These are phyloP conservation scores for Clarireedia homoeocarpa DNA, from an alignment of 2,329 filamentous ascomycete species.

Conservation along the genomic window DNA sequence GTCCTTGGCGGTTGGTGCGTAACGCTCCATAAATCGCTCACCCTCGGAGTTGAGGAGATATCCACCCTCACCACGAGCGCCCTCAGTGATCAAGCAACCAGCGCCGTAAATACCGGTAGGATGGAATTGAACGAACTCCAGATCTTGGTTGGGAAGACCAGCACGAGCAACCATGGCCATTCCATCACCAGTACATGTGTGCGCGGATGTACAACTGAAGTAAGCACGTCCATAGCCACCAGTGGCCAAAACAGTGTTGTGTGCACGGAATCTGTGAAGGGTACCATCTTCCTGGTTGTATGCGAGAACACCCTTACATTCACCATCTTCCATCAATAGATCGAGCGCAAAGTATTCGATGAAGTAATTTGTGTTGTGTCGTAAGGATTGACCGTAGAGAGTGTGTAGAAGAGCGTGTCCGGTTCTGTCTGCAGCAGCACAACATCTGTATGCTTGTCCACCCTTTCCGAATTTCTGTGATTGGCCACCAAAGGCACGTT, in stretches of 20 bases:
- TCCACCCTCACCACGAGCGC: slow-evolving; percentile 41
- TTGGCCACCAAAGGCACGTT: slow-evolving; percentile 41
- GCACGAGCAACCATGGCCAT: slow-evolving; percentile 42
- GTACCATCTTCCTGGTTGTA: slow-evolving; percentile 37
- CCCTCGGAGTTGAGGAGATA: slow-evolving; percentile 41
- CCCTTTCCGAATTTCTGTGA: slow-evolving; percentile 39
- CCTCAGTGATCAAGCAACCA: slow-evolving; percentile 42
- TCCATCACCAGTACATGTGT: slow-evolving; percentile 42
- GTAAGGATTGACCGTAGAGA: slow-evolving; percentile 40
- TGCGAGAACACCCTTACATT: slow-evolving; percentile 37
- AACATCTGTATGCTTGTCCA: slow-evolving; percentile 36
- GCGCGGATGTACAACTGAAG: slow-evolving; percentile 41
- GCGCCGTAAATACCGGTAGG: slow-evolving; percentile 43
- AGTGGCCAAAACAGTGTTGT: slow-evolving; percentile 40
- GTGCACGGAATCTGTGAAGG: slow-evolving; percentile 36
- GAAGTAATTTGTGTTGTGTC: slow-evolving; percentile 41
- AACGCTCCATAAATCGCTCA: slow-evolving; percentile 44
- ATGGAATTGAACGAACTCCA: slow-evolving; percentile 45
- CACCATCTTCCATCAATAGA: slow-evolving; percentile 40
- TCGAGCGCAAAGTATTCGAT: slow-evolving; percentile 43
- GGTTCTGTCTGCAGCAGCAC: slow-evolving; percentile 33
- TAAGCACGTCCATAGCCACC: slow-evolving; percentile 43
- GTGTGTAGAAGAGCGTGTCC: slow-evolving; percentile 44
- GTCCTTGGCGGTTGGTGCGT: slow-evolving; percentile 42
- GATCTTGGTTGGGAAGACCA: slow-evolving; percentile 40